Base-by-base conservation (phyloP, 2,329 filamentous ascomycete genomes). In the Claviceps spartinae region DNA sequence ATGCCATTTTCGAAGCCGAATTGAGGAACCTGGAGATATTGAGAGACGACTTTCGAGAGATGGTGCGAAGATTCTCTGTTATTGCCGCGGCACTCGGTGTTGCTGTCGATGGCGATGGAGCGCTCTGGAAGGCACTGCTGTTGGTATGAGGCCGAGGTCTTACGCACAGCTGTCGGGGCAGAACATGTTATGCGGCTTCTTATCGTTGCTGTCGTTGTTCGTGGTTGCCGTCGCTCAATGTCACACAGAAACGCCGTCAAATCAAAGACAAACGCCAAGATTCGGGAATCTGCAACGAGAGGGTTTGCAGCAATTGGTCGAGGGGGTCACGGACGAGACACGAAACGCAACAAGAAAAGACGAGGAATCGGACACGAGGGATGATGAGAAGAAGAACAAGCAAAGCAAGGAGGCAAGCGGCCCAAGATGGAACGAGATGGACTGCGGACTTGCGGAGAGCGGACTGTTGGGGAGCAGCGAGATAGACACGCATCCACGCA, bases 1-100 rank as follows among this genome's bases (percentile, higher is more conserved):
- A 62, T 46, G 58, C 56, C 47, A 58, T 61, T 47, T 18, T 71
- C 24, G 30, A 34, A 34, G 30, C 30, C 9, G 30, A 34, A 11
- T 11, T 34, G 9, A 11, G 30, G 30, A 11, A 34, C 30, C 30
- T 30, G 9, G 30, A 34, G 30, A 34, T 9, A 11, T 34, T 34
- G 30, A 4, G 30, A 34, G 9, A 34, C 30, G 30, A 34, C 30
- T 34, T 34, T 34, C 30, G 30, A 34, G 30, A 4, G 4, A 34
- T 34, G 9, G 30, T 34, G 30, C 30, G 30, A 34, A 34, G 9
- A 4, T 34, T 34, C 30, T 34, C 11, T 20, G 22, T 6, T 42
- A 22, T 18, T 26, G 47, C 14, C n/a, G 46, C 5, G 6, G 18
- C 18, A 43, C 14, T 11, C 24, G 13, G 9, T 30, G 43, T 46